Conservation (phyloP, 1,284 basidiomycete genomes). For the Boletellus sp. region DNA sequence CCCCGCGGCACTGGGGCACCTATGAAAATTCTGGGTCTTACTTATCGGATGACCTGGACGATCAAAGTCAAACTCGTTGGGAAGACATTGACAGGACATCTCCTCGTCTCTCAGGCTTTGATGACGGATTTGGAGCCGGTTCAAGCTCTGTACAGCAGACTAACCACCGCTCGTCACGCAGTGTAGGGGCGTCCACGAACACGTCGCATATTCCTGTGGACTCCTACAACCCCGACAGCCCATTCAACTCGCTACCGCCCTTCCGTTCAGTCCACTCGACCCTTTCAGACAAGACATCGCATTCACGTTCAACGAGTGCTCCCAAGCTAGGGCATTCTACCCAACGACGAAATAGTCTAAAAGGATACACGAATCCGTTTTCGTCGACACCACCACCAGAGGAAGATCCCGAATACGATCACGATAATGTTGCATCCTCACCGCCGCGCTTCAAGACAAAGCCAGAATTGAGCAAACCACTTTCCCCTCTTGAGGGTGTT, state of each 20-base stretch:
- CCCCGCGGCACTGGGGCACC: constrained; percentile 62
- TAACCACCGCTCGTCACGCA: constrained; percentile 22
- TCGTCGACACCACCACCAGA: constrained; percentile 21
- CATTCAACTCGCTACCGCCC: constrained; percentile 34
- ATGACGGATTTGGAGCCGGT: constrained; percentile 30
- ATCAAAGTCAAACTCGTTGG: constrained; percentile 8
- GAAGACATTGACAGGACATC: constrained; percentile 11
- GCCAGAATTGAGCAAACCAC: constrained; percentile 45
- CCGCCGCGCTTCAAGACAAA: constrained; percentile 44
- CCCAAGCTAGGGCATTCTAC: constrained; percentile 13
- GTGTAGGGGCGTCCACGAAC: constrained; percentile 15
- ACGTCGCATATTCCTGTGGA: constrained; percentile 17
- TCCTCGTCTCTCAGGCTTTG: constrained; percentile 19
- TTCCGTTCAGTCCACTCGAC: constrained; percentile 24
- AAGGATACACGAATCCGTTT: constrained; percentile 27
- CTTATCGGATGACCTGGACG: constrained; percentile 40
- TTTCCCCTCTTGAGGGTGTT: constrained; percentile 54
- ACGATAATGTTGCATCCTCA: constrained; percentile 6
- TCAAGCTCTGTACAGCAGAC: constrained; percentile 34
- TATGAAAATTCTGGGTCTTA: constrained; percentile 51
- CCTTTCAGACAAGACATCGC: constrained; percentile 30
- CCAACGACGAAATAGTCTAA: constrained; percentile 1
- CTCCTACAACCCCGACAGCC: constrained; percentile 29
- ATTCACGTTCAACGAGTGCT: constrained; percentile 40
- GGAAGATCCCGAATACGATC: constrained; percentile 14